A percentile compares a stretch with the other conserved stretches of the same genome.
These are phyloP conservation scores for Dictyostelium firmibasis DNA, from an alignment of 78 protist species.

Conservation along the genomic window DNA sequence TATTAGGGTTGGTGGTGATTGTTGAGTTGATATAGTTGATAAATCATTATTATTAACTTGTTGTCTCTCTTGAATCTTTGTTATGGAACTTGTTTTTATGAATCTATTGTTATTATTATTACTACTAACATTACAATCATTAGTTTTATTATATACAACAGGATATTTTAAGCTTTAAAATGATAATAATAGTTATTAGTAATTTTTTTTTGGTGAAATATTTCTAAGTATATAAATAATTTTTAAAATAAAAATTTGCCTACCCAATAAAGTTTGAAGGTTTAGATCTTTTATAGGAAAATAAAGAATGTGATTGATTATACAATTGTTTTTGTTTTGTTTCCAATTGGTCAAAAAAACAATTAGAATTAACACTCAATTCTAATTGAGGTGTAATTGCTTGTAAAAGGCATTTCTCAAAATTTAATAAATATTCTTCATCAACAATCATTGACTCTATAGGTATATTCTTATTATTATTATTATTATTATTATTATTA, in stretches of 20 bases:
- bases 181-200: not conserved
- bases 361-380: not conserved
- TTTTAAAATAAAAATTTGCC: not conserved
- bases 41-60: not conserved
- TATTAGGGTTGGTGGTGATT: constrained; percentile 3
- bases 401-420: not conserved
- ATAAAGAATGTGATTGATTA: constrained; percentile 5
- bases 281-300: not conserved
- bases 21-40: not conserved
- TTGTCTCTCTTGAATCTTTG: not conserved
- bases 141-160: not conserved
- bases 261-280: not conserved
- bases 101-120: not conserved
- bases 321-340: not conserved
- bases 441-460: not conserved
- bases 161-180: not conserved
- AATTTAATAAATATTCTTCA: constrained; percentile 9
- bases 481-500: not conserved
- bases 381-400: not conserved
- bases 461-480: not conserved
- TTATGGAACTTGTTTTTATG: not conserved
- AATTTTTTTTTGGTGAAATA: not conserved
- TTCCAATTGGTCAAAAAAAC: not conserved
- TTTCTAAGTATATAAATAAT: not conserved
- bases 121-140: not conserved